Base-by-base conservation (phyloP, 2,329 filamentous ascomycete genomes). In the Gremmenia infestans region DNA sequence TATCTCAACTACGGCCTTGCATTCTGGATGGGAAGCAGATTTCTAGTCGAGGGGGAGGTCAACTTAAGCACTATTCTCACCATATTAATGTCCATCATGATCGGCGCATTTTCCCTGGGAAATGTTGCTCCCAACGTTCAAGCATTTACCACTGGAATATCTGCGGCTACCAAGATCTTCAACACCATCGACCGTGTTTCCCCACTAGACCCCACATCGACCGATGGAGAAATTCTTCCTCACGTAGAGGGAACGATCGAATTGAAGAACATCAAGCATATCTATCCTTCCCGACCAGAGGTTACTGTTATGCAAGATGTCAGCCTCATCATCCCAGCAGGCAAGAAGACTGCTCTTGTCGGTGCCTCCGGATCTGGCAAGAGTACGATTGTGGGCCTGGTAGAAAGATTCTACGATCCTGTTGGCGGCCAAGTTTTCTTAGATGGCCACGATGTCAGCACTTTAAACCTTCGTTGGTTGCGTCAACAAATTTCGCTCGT, bases 331-430 rank as follows among this genome's bases (percentile, higher is more conserved):
- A 87, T 97, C 39, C 91, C 91, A 1, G 89, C 92, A 3, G 92
- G 93, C 19, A 96, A 96, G 75, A 91, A 89, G 17, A 96, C 93
- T 2, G 94, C 94, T 1, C 77, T 99, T 7, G 94, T 99, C 5
- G 94, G 94, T 56, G 90, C 93, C 0, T 97, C 93, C 11, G 94
- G 93, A 11, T 95, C 89, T 40, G 94, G 94, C 48, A 99, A 97
- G 74, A 93, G 88, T 66, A 97, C 94, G 0, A 92, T 97, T 59
- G 88, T 97, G 28, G 93, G 93, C 12, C 78, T 99, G 19, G 85
- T 97, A 1, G 93, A 97, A 73, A 84, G 94, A 17, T 97, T 97
- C 71, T 99, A 99, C 70, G 85, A 92, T 55, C 93, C 93, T 0
- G 89, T 97, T 36, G 81, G 81, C 32, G 94, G 94, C 22, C 74